Percentiles rank a stretch among this genome's conserved stretches.
Conservation (phyloP, 2,329 filamentous ascomycete species). For the Penicillium sp. region DNA sequence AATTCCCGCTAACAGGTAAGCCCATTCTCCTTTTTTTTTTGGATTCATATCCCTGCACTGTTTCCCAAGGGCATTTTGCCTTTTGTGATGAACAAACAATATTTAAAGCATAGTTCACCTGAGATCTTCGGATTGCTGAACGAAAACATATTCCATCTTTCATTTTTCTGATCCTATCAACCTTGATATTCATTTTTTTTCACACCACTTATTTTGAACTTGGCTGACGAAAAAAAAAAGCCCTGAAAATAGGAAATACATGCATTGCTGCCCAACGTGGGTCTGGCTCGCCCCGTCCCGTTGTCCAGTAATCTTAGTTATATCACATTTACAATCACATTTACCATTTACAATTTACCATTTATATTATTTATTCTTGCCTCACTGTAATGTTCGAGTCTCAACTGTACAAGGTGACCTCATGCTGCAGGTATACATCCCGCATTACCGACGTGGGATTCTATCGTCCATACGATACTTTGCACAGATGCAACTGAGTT, state of each 20-base stretch:
- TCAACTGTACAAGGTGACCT: neutral
- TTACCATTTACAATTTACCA: neutral
- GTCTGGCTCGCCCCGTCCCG: constrained; percentile 25
- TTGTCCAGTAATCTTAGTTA: constrained; percentile 6
- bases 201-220: constrained; percentile 1
- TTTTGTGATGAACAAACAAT: constrained; percentile 39
- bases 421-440: constrained; percentile 6
- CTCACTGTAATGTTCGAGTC: neutral
- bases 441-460: constrained; percentile 18
- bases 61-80: constrained; percentile 4
- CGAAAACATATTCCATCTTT: constrained; percentile 43
- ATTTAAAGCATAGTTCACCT: constrained; percentile 44
- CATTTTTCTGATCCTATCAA: constrained; percentile 34
- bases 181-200: constrained; percentile 8
- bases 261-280: constrained; percentile 39
- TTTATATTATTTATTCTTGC: neutral
- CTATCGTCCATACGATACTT: constrained; percentile 16
- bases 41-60: neutral
- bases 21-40: neutral
- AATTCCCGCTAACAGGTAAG: constrained; percentile 21
- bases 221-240: constrained; percentile 15
- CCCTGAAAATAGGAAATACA: constrained; percentile 5
- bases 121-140: constrained; percentile 42
- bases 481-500: neutral
- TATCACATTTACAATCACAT: neutral